Conservation (phyloP, 2,329 filamentous ascomycete species). For the Amauroascus verrucosus region DNA sequence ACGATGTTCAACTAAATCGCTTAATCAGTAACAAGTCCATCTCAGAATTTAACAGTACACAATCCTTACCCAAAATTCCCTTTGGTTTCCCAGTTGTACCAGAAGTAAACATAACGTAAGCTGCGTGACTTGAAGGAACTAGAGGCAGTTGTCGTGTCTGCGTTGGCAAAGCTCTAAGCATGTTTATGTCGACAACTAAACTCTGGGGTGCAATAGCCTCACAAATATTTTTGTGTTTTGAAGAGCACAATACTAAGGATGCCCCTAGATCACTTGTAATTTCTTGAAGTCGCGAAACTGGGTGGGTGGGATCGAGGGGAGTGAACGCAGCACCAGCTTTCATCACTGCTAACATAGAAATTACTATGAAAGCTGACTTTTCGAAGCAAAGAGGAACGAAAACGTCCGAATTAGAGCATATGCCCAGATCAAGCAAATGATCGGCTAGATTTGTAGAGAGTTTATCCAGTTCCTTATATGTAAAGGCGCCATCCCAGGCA, state of each 20-base stretch:
- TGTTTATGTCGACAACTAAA: constrained; percentile 10
- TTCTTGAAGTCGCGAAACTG: constrained; percentile 20
- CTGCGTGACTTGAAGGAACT: constrained; percentile 21
- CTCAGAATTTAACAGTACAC: not conserved
- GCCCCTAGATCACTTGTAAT: constrained; percentile 20
- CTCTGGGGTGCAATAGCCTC: constrained; percentile 7
- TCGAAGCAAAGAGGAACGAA: constrained; percentile 65
- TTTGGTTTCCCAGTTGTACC: constrained; percentile 43
- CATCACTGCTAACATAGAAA: constrained; percentile 25
- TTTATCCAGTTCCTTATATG: constrained; percentile 56
- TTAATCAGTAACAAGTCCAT: not conserved
- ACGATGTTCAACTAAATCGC: constrained; percentile 39
- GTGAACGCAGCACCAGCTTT: constrained; percentile 27
- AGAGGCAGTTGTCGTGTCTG: constrained; percentile 9
- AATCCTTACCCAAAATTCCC: constrained; percentile 49
- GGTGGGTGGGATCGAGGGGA: constrained; percentile 25
- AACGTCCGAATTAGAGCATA: constrained; percentile 44
- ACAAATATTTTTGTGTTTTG: constrained; percentile 10
- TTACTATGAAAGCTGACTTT: constrained; percentile 61
- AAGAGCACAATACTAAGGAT: constrained; percentile 16
- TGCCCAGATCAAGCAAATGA: constrained; percentile 41
- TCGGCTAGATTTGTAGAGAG: constrained; percentile 55
- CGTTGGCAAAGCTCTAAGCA: constrained; percentile 13
- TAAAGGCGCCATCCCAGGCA: constrained; percentile 36
- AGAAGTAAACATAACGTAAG: constrained; percentile 47